These are phyloP conservation scores for Cochlearia excelsa DNA, from an alignment of 345 rosid species.

Conservation along the genomic window DNA sequence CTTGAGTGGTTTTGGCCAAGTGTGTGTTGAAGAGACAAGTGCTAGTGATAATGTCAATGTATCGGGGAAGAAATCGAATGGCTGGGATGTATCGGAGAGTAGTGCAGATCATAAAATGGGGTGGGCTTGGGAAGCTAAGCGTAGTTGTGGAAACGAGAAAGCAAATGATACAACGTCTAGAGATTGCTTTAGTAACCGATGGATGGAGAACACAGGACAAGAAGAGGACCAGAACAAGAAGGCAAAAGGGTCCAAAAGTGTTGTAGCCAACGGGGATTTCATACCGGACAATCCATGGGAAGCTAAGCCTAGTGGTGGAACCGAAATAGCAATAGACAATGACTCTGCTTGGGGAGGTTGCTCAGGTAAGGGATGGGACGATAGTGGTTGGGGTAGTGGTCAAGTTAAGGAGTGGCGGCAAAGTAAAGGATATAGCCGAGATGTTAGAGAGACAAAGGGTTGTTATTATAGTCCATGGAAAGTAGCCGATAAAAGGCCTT, in stretches of 20 bases:
- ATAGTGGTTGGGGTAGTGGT: constrained; percentile 22
- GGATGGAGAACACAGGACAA: constrained; percentile 11
- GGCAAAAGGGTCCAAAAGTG: constrained; percentile 16
- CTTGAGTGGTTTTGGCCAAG: constrained; percentile 11
- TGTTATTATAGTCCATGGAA: constrained; percentile 34
- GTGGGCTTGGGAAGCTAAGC: constrained; percentile 43
- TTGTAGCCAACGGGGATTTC: not conserved
- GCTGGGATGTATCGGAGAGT: constrained; percentile 39
- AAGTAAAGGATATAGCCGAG: constrained; percentile 11
- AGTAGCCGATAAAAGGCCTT: constrained; percentile 15
- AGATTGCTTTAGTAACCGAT: constrained; percentile 2
- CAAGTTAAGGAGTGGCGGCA: constrained; percentile 19
- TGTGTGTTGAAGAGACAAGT: constrained; percentile 35
- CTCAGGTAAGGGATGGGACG: constrained; percentile 32
- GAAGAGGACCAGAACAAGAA: constrained; percentile 31
- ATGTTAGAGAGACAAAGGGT: constrained; percentile 36
- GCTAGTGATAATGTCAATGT: constrained; percentile 5
- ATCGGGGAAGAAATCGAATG: constrained; percentile 3
- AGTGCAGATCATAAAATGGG: constrained; percentile 1
- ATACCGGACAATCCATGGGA: constrained; percentile 32
- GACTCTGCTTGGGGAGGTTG: constrained; percentile 22
- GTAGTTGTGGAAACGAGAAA: constrained; percentile 33
- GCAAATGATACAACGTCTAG: constrained; percentile 17
- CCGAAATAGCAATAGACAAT: constrained; percentile 9
- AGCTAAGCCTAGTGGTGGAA: constrained; percentile 24